Conservation (phyloP, 176 grass and related monocot species). For the Themeda triandra region DNA sequence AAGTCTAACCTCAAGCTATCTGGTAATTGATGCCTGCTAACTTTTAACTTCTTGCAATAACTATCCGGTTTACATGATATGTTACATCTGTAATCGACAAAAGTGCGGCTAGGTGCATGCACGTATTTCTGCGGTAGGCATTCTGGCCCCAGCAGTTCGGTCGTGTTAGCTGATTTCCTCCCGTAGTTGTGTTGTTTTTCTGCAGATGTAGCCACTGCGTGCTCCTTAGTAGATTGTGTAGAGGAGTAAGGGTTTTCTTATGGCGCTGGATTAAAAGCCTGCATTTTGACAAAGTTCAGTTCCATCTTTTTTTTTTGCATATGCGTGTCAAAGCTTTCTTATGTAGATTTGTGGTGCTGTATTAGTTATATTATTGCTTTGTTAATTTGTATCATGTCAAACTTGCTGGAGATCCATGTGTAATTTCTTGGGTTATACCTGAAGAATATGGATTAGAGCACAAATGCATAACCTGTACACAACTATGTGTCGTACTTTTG, state of each 20-base stretch:
- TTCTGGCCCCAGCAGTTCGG: background rate
- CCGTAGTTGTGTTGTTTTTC: background rate
- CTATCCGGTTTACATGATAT: background rate
- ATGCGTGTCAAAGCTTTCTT: background rate
- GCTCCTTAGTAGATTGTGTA: background rate
- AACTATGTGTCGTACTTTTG: background rate
- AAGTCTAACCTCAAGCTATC: background rate
- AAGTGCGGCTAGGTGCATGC: no score
- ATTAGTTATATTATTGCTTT: background rate
- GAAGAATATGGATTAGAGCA: background rate
- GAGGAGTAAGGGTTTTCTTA: background rate
- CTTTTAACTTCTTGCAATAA: background rate
- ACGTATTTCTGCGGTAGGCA: background rate
- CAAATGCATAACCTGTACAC: background rate
- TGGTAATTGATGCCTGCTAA: background rate
- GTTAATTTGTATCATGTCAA: background rate
- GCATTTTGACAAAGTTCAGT: background rate
- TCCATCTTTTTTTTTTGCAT: background rate
- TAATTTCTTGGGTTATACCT: background rate
- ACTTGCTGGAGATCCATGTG: background rate
- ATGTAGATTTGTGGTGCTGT: background rate
- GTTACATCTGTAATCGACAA: background rate
- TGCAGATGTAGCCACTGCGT: background rate
- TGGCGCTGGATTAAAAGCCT: background rate
- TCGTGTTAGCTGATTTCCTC: no score